A percentile compares a stretch with the other conserved stretches of the same genome.
Conservation (phyloP, 208 protist genomes). For the Trypanosoma theileri region DNA sequence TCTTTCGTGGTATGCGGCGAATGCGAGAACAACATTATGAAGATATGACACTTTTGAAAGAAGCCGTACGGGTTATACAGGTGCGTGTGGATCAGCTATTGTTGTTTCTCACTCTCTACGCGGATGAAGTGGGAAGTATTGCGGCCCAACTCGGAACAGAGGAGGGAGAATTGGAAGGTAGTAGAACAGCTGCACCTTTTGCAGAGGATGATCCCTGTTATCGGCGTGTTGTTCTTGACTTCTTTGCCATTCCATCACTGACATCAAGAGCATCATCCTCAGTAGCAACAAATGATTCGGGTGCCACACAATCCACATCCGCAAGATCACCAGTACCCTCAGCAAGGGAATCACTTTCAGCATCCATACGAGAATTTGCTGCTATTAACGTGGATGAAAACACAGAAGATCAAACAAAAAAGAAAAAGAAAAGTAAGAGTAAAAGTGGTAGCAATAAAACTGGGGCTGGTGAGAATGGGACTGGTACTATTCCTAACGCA, state of each 20-base stretch:
- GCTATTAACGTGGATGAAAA: too few species aligned
- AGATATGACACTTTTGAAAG: constrained; percentile 17
- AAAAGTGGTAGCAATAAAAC: too few species aligned
- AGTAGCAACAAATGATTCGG: not conserved
- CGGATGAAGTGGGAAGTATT: constrained; percentile 17
- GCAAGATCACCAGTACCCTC: too few species aligned
- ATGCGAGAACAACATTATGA: constrained; percentile 18
- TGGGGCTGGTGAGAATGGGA: too few species aligned
- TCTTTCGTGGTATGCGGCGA: constrained; percentile 16
- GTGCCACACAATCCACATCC: too few species aligned
- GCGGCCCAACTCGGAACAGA: constrained; percentile 7
- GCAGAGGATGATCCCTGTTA: constrained; percentile 5
- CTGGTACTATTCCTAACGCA: too few species aligned
- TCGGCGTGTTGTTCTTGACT: constrained; percentile 16
- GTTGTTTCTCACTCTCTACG: constrained; percentile 27
- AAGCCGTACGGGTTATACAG: constrained; percentile 29
- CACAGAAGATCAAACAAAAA: too few species aligned
- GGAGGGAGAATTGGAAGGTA: not conserved
- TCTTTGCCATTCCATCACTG: constrained; percentile 3
- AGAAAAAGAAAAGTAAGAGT: too few species aligned
- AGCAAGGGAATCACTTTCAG: too few species aligned
- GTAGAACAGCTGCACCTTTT: not conserved
- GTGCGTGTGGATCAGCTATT: constrained; percentile 23
- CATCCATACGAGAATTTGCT: too few species aligned
- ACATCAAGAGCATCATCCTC: not conserved